Evolutionary conservation across 2,329 filamentous ascomycete species (phyloP).

Genomic region (Didymella arachidicola): DNA sequence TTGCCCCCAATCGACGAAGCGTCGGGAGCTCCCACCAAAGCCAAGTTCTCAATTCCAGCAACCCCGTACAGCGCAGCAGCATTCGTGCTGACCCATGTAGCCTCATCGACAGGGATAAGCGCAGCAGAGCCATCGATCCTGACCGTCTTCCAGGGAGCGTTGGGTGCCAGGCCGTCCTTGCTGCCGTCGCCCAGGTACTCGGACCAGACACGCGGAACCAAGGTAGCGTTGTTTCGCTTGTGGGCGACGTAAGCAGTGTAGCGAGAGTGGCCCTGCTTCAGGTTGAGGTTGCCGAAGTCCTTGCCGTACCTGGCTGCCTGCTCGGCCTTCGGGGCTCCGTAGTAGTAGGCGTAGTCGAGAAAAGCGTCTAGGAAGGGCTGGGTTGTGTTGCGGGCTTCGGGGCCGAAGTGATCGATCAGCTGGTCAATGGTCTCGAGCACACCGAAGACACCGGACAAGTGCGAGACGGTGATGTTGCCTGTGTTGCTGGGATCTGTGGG

Average conservation of each 20-base stretch:
- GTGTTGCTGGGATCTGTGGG: conserved; percentile 61
- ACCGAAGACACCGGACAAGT: conserved; percentile 67
- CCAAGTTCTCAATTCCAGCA: conserved; percentile 64
- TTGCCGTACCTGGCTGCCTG: conserved; percentile 63
- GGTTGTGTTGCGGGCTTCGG: conserved; percentile 53
- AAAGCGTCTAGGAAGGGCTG: conserved; percentile 62
- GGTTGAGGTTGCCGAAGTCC: conserved; percentile 55
- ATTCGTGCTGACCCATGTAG: conserved; percentile 65
- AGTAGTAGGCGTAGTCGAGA: conserved; percentile 69
- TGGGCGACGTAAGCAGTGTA: conserved; percentile 64
- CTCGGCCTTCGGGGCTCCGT: conserved; percentile 58
- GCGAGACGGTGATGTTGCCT: conserved; percentile 62
- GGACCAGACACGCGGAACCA: conserved; percentile 62
- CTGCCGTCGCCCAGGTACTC: conserved; percentile 59
- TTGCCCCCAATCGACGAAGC: conserved; percentile 25
- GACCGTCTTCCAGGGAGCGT: conserved; percentile 56
- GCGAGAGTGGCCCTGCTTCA: conserved; percentile 66
- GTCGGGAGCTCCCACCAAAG: conserved; percentile 44
- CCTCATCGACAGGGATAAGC: conserved; percentile 62
- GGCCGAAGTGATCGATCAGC: conserved; percentile 57
- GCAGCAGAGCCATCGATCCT: conserved; percentile 56
- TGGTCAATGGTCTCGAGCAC: conserved; percentile 66
- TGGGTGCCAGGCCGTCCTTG: conserved; percentile 46
- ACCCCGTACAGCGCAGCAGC: conserved; percentile 65
- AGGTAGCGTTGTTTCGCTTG: conserved; percentile 55